Evolutionary conservation across 495 filamentous ascomycete genomes (phyloP), one percentile per base, ranked within the genome.

Genomic region (Neurospora sp.): DNA sequence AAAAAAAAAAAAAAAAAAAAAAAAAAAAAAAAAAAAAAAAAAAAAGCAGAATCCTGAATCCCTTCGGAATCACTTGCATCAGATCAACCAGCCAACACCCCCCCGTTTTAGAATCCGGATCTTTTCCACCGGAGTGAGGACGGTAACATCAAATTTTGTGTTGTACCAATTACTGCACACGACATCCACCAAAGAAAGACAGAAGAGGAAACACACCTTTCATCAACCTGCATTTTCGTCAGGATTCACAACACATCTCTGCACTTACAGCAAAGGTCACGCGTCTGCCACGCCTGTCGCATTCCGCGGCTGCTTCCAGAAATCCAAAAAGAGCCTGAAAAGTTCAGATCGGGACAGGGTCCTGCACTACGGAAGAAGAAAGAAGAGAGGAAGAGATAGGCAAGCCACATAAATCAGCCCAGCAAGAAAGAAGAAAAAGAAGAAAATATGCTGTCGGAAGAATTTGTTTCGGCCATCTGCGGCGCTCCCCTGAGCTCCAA

Each of bases 381-480:
- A 37, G 40, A 66, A 72, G 15, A 45, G 71, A 37, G 37, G 71
- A 36, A 59, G 37, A 70, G 70, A 45, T 17, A 71, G 15, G 28
- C 31, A 31, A 70, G 66, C 28, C 21, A n/a, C 21, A 69, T 21
- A 31, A 3, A 37, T 39, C 42, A 31, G 40, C 70, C 38, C 38
- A 39, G 38, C 38, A 69, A 42, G 15, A 6, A 40, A 40, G 13
- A 42, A 39, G 39, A 15, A 11, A 28, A 28, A 13, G n/a, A 59
- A 73, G 15, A 40, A 19, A 40, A 17, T 5, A 96, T 94, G 93
- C 87, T 96, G 74, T 91, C 91, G 69, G 93, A 96, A 85, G 88
- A 85, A 72, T 94, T 97, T 77, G 84, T 96, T 74, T 91, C 91
- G 75, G 90, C 93, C 73, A 91, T 92, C 70, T 84, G 88, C 74